Evolutionary conservation across 352 stramenopile genomes (phyloP).

Genomic region (Phytophthora parvispora): DNA sequence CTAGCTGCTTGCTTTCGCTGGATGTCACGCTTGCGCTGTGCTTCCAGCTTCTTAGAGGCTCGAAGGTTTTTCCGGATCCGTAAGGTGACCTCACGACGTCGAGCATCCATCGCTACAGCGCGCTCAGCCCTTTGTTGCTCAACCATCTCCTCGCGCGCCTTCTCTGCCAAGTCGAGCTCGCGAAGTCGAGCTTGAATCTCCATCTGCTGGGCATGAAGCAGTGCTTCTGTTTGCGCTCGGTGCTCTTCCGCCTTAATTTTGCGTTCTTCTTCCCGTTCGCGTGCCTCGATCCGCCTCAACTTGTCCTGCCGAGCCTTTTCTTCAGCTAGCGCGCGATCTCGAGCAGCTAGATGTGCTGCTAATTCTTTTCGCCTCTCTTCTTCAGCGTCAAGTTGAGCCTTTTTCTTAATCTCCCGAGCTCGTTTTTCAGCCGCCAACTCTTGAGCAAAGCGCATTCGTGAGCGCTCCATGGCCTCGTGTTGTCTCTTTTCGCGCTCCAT

Average conservation of each 20-base stretch:
- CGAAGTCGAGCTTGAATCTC: constrained; percentile 70
- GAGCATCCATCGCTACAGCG: constrained; percentile 72
- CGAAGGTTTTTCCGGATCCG: constrained; percentile 81
- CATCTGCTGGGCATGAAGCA: constrained; percentile 69
- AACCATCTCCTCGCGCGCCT: constrained; percentile 74
- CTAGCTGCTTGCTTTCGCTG: constrained; percentile 67
- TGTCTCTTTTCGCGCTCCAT: constrained; percentile 73
- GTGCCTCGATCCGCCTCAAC: constrained; percentile 69
- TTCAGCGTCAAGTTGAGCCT: constrained; percentile 84
- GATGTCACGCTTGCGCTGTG: constrained; percentile 75
- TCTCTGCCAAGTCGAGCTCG: constrained; percentile 75
- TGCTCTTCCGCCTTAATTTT: constrained; percentile 84
- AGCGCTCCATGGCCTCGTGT: constrained; percentile 76
- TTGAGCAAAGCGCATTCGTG: constrained; percentile 67
- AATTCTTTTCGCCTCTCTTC: constrained; percentile 79
- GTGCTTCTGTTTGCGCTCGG: constrained; percentile 58
- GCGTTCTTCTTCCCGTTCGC: constrained; percentile 76
- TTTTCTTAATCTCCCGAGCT: constrained; percentile 86
- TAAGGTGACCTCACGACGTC: constrained; percentile 61
- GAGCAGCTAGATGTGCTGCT: constrained; percentile 72
- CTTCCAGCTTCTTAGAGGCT: constrained; percentile 69
- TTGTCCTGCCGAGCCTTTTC: constrained; percentile 84
- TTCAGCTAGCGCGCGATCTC: constrained; percentile 78
- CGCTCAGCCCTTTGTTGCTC: constrained; percentile 77
- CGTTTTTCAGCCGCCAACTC: constrained; percentile 83